Evolutionary conservation across 2,329 filamentous ascomycete species (phyloP), one percentile per base, ranked within the genome.

Genomic region (Ophiocordyceps camponoti-saundersi): DNA sequence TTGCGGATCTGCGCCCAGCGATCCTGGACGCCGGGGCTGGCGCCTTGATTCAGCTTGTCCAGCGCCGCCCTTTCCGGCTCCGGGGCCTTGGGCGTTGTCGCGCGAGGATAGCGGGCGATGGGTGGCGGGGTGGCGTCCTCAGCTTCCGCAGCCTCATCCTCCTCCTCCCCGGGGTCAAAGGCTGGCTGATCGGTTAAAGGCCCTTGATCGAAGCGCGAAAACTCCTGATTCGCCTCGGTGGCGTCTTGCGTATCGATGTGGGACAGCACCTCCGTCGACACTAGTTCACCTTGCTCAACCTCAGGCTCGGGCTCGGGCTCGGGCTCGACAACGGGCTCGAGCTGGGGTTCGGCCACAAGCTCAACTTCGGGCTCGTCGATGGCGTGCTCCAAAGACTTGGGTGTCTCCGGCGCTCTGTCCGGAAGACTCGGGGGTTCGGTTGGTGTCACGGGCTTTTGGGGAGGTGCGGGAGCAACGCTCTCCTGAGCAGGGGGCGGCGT

Each of bases 1-100:
- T 89, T 90, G 53, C 89, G 79, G 54, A 96, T 95, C 64, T 94
- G 87, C 1, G 90, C 90, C 92, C 92, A 98, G 47, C 90, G 80
- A 59, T 95, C 89, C 52, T 83, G 63, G 2, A 65, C 62, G 36
- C 62, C 57, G 20, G 61, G 59, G 44, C 61, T 47, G 22, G 61
- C 59, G 46, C 51, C 61, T 46, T 55, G 59, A 49, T 51, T 62
- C 51, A 58, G 61, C 52, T 60, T 58, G 44, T 65, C 62, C 44
- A 61, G 56, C 16, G 49, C 57, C 45, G 48, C 58, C 44, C 51
- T 58, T 42, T 51, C 56, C 21, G 57, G 53, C 15, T 54, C 50
- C 12, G 16, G 16, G 2, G 56, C 47, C 18, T 55, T 54, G 43
- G 56, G 50, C n/a, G 54, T 52, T 29, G 57, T 57, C 21, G 49